These are phyloP conservation scores for Vigna trinervia DNA, from an alignment of 306 rosid genomes.

Conservation along the genomic window DNA sequence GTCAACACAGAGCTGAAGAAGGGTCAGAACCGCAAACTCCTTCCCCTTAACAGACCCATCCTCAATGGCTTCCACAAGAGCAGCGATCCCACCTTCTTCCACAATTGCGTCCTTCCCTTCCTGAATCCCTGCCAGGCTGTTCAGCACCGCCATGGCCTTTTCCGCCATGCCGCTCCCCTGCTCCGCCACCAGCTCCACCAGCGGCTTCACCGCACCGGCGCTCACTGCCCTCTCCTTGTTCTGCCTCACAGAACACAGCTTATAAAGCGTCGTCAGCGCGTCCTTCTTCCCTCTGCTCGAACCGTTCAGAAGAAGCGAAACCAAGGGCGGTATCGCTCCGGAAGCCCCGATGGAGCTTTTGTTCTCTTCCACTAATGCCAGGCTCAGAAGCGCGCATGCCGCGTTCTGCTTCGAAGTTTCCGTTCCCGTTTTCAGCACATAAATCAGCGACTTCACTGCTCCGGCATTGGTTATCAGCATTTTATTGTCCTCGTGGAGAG, in stretches of 20 bases:
- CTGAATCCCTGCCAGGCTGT: constrained; percentile 67
- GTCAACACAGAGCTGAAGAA: constrained; percentile 69
- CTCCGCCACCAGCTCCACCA: constrained; percentile 81
- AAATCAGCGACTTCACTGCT: constrained; percentile 82
- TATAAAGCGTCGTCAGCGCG: constrained; percentile 75
- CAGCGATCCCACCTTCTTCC: constrained; percentile 77
- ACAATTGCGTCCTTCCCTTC: constrained; percentile 78
- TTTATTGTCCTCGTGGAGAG: constrained; percentile 83
- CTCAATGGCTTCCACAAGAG: constrained; percentile 80
- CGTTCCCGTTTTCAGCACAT: constrained; percentile 88
- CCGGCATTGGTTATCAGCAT: constrained; percentile 76
- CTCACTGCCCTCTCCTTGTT: constrained; percentile 84
- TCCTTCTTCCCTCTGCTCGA: constrained; percentile 83
- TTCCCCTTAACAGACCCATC: constrained; percentile 83
- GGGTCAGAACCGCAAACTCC: constrained; percentile 75
- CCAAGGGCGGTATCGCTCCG: constrained; percentile 81
- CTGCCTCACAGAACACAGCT: constrained; percentile 71
- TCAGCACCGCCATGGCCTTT: constrained; percentile 85
- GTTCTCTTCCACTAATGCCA: constrained; percentile 84
- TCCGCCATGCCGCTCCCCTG: constrained; percentile 76
- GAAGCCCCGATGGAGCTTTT: constrained; percentile 78
- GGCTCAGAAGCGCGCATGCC: constrained; percentile 86
- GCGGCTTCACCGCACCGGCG: constrained; percentile 79
- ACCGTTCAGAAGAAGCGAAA: constrained; percentile 66
- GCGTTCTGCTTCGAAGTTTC: constrained; percentile 97